Evolutionary conservation across 1,284 basidiomycete genomes (phyloP).

Genomic region (Termitomyces sp.): DNA sequence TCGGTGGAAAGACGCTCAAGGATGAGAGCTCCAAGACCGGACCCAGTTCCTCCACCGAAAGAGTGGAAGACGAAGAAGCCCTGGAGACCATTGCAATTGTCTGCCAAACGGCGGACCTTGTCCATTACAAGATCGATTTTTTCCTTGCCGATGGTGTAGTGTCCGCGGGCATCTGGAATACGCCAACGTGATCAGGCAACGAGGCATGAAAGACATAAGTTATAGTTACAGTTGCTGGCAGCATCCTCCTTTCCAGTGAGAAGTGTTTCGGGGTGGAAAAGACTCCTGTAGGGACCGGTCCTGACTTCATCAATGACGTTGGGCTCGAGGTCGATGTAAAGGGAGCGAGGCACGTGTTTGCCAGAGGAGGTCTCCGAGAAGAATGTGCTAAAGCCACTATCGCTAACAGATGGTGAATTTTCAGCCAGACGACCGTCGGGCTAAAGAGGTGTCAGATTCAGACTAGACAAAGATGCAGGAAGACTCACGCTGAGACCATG

Average conservation of each 20-base stretch:
- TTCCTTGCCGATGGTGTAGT: slow-evolving; percentile 98
- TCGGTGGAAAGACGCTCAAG: slow-evolving; percentile 96
- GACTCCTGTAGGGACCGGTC: slow-evolving; percentile 89
- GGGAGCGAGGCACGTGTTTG: slow-evolving; percentile 97
- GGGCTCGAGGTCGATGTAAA: slow-evolving; percentile 97
- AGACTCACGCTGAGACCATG: slow-evolving; percentile 87
- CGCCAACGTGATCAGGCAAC: slow-evolving; percentile 5
- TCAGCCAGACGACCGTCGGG: slow-evolving; percentile 80
- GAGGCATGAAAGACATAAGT: slow-evolving; percentile 6
- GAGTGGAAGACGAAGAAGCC: slow-evolving; percentile 99
- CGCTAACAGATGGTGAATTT: slow-evolving; percentile 65
- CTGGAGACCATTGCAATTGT: slow-evolving; percentile 97
- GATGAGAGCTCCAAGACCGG: slow-evolving; percentile 96
- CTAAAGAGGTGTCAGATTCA: slow-evolving; percentile 34
- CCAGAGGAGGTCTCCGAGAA: slow-evolving; percentile 91
- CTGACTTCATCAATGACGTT: slow-evolving; percentile 98
- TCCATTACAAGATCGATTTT: slow-evolving; percentile 92
- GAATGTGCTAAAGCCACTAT: slow-evolving; percentile 97
- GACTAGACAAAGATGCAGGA: slow-evolving; percentile 1
- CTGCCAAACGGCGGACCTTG: slow-evolving; percentile 92
- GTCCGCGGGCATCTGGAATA: slow-evolving; percentile 83
- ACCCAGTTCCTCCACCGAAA: slow-evolving; percentile 99
- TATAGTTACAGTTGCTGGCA: slow-evolving; percentile 88
- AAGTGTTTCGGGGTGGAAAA: slow-evolving; percentile 99
- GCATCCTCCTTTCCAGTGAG: slow-evolving; percentile 99